These are phyloP conservation scores for Rhizophagus sp. DNA, from an alignment of 192 early-diverging fungal genomes.

Conservation along the genomic window DNA sequence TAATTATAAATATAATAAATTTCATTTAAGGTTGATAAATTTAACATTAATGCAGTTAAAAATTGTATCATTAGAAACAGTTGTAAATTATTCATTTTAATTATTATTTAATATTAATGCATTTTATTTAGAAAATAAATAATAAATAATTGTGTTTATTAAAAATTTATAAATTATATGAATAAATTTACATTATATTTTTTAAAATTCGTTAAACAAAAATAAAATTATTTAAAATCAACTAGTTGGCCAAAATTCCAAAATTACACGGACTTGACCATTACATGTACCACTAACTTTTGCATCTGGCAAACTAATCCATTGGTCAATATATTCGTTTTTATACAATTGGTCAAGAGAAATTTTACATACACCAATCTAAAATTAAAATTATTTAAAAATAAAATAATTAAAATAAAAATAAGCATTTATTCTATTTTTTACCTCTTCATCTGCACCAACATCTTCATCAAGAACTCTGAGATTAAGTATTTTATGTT, in stretches of 20 bases:
- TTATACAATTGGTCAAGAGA: neutral
- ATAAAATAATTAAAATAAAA: neutral
- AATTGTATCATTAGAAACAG: no score
- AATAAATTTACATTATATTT: no score
- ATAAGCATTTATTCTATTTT: neutral
- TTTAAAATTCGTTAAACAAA: no score
- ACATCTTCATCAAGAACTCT: neutral
- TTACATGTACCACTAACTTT: neutral
- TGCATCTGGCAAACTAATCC: neutral
- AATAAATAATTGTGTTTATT: no score
- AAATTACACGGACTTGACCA: slow-evolving; percentile 1
- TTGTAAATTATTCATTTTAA: no score
- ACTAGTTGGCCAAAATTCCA: slow-evolving; percentile 1
- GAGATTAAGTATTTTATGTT: neutral
- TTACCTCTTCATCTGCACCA: neutral
- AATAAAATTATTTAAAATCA: neutral
- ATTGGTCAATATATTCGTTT: neutral
- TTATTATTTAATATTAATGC: no score
- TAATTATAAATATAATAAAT: no score
- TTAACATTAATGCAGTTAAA: no score
- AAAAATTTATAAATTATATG: no score
- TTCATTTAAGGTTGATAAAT: no score
- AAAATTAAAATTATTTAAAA: neutral
- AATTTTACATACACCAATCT: neutral
- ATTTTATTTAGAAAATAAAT: no score